phyloP scores from a whole-genome alignment of 2,329 filamentous ascomycete genomes.

The Ophiostoma populinum region DNA sequence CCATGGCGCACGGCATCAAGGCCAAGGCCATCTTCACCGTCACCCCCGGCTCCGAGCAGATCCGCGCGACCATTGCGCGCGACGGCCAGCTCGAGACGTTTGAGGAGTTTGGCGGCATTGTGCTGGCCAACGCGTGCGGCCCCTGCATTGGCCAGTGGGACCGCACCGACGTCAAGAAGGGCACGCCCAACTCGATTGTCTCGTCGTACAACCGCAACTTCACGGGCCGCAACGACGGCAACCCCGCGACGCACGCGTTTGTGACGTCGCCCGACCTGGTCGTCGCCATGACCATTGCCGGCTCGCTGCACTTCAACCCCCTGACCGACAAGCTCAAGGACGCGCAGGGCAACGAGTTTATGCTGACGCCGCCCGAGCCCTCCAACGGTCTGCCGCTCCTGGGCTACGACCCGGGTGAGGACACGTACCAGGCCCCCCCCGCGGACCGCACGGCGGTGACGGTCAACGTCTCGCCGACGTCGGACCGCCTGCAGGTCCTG shows the following conservation, averaged over 20 bases:
- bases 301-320: slow-evolving; percentile 66
- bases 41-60: slow-evolving; percentile 93
- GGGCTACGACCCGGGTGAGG: slow-evolving; percentile 74
- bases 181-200: slow-evolving; percentile 87
- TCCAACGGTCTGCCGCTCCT: slow-evolving; percentile 63
- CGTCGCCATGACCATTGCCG: slow-evolving; percentile 23
- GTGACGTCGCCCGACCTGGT: slow-evolving; percentile 29
- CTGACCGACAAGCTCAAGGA: slow-evolving; percentile 82
- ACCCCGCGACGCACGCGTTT: slow-evolving; percentile 29
- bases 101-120: slow-evolving; percentile 87
- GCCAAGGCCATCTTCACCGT: slow-evolving; percentile 86
- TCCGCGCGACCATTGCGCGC: slow-evolving; percentile 78
- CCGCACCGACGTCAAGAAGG: slow-evolving; percentile 83
- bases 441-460: slow-evolving; percentile 52
- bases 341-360: slow-evolving; percentile 93
- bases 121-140: slow-evolving; percentile 89
- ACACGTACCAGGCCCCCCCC: slow-evolving; percentile 95
- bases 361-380: slow-evolving; percentile 53
- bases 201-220: slow-evolving; percentile 99
- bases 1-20: slow-evolving; percentile 83
- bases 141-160: slow-evolving; percentile 95
- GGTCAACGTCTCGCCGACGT: slow-evolving; percentile 74
- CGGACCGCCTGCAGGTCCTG: slow-evolving; percentile 88
- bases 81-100: slow-evolving; percentile 88
- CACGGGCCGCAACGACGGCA: slow-evolving; percentile 71